A percentile compares a stretch with the other conserved stretches of the same genome.
phyloP scores from a whole-genome alignment of 2,329 filamentous ascomycete species.

The Tympanopsis confertula region DNA sequence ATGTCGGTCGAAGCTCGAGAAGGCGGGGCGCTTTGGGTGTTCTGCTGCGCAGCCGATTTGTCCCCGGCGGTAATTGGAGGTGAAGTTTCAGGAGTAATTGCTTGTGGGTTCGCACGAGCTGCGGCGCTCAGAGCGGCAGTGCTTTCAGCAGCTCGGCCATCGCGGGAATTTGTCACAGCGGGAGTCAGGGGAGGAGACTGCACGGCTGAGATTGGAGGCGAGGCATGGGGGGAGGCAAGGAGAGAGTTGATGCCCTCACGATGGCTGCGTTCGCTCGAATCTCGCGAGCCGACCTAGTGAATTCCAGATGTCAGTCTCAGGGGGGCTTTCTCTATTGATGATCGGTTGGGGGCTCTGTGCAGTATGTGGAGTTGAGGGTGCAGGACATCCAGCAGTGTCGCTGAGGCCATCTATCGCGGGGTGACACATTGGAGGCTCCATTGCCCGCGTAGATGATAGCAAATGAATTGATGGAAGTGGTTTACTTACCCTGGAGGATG shows the following conservation, averaged over 20 bases:
- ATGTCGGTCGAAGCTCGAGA: not conserved
- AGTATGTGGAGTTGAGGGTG: too few relatives aligned
- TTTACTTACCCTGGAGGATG: slow-evolving; percentile 64
- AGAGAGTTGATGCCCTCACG: slow-evolving; percentile 55
- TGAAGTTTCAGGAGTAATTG: slow-evolving; percentile 41
- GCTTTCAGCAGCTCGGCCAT: slow-evolving; percentile 9
- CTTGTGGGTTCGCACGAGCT: slow-evolving; percentile 13
- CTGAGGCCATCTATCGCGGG: too few relatives aligned
- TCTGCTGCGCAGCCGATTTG: not conserved
- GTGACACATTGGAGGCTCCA: not conserved
- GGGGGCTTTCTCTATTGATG: slow-evolving; percentile 3
- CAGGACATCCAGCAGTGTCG: too few relatives aligned
- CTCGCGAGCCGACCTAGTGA: slow-evolving; percentile 7
- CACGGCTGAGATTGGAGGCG: slow-evolving; percentile 58
- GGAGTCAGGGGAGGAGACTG: slow-evolving; percentile 86
- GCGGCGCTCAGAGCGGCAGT: not conserved
- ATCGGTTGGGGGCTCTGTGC: too few relatives aligned
- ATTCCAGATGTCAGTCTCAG: slow-evolving; percentile 5
- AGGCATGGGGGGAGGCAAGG: slow-evolving; percentile 53
- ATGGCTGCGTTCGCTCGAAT: slow-evolving; percentile 47
- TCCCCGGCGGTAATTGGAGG: slow-evolving; percentile 28
- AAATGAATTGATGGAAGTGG: slow-evolving; percentile 7
- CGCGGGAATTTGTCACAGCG: slow-evolving; percentile 50
- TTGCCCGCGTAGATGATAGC: slow-evolving; percentile 1
- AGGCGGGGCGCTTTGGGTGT: not conserved